Evolutionary conservation across 2,329 filamentous ascomycete genomes (phyloP).

Genomic region (Colletotrichum tofieldiae): DNA sequence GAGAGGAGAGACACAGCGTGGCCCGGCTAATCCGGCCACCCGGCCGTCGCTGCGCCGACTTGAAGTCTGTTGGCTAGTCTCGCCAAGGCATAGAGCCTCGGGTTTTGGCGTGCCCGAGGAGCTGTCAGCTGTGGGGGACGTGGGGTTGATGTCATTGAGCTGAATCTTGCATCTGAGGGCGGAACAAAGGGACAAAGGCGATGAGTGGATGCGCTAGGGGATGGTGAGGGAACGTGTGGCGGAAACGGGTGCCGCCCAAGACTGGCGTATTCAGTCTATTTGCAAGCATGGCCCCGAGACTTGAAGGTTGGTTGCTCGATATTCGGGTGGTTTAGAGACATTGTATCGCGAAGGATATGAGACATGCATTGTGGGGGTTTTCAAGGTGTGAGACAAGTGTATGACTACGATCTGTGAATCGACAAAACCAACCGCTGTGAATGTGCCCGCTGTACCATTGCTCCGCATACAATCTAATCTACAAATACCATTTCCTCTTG

Average conservation of each 20-base stretch:
- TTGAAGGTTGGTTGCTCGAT: background rate
- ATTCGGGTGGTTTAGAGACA: background rate
- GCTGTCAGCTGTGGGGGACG: background rate
- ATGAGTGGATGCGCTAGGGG: background rate
- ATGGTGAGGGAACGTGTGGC: conserved; percentile 7
- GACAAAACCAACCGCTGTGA: background rate
- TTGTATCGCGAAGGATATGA: conserved; percentile 4
- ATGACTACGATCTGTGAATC: too few species aligned
- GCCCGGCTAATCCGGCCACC: conserved; percentile 7
- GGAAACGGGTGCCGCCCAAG: background rate
- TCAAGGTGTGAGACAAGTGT: background rate
- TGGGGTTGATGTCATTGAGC: conserved; percentile 12
- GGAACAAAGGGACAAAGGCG: conserved; percentile 9
- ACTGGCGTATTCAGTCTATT: background rate
- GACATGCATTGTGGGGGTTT: background rate
- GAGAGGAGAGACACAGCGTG: background rate
- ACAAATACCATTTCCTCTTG: conserved; percentile 50
- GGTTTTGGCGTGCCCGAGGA: background rate
- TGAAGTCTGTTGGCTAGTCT: background rate
- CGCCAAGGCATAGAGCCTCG: background rate
- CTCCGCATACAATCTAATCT: background rate
- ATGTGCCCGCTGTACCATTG: too few species aligned
- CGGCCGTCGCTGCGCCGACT: background rate
- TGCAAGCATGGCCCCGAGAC: background rate
- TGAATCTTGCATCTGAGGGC: too few species aligned